Percentiles rank a stretch among this genome's conserved stretches.
These are phyloP conservation scores for Fusarium humuli DNA, from an alignment of 2,329 filamentous ascomycete species.

Conservation along the genomic window DNA sequence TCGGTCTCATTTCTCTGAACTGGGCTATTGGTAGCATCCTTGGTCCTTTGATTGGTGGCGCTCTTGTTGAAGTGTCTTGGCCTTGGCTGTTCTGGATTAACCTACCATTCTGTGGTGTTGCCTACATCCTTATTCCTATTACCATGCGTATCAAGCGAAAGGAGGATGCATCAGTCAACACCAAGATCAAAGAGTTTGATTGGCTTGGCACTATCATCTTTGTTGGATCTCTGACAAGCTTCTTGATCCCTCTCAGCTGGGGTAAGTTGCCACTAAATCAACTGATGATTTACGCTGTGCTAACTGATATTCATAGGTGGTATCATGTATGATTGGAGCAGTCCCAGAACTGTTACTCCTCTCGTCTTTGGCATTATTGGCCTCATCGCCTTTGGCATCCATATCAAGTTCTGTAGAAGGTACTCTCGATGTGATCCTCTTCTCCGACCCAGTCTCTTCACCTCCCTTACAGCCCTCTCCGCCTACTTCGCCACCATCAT, in stretches of 20 bases:
- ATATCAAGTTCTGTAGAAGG: conserved; percentile 37
- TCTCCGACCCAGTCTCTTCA: conserved; percentile 40
- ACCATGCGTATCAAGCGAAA: conserved; percentile 38
- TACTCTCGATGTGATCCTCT: conserved; percentile 42
- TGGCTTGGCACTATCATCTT: conserved; percentile 73
- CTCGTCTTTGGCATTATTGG: conserved; percentile 66
- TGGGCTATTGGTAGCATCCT: conserved; percentile 67
- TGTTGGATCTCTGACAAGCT: conserved; percentile 65
- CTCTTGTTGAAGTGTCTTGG: conserved; percentile 66
- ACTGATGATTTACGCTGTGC: neutral
- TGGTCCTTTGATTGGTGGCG: conserved; percentile 60
- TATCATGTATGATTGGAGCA: conserved; percentile 72
- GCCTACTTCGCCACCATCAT: conserved; percentile 41
- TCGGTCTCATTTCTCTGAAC: conserved; percentile 54
- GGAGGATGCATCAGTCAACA: conserved; percentile 11
- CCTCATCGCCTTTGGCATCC: conserved; percentile 32
- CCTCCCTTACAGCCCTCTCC: conserved; percentile 37
- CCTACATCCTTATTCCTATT: conserved; percentile 35
- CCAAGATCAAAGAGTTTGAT: conserved; percentile 60
- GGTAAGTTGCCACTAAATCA: conserved; percentile 25
- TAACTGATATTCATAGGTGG: conserved; percentile 58
- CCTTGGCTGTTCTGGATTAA: conserved; percentile 76
- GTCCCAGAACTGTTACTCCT: conserved; percentile 71
- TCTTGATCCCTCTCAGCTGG: conserved; percentile 42
- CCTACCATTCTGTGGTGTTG: conserved; percentile 60